A percentile compares a stretch with the other conserved stretches of the same genome.
Conservation (phyloP, 2,329 filamentous ascomycete species). For the Coniochaeta sp. region DNA sequence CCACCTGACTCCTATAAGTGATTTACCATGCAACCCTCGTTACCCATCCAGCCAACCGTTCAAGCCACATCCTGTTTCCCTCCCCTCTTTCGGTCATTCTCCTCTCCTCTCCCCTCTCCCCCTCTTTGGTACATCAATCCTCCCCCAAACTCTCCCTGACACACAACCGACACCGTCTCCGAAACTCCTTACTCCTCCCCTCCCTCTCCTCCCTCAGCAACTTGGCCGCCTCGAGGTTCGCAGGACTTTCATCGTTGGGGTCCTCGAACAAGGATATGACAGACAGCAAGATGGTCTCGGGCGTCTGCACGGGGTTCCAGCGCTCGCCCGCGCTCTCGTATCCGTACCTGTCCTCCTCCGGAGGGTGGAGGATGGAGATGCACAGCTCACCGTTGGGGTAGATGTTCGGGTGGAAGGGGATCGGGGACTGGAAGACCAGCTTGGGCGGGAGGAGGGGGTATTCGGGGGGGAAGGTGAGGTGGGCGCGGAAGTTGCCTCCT, state of each 20-base stretch:
- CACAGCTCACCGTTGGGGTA: conserved; percentile 84
- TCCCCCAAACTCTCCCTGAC: conserved; percentile 78
- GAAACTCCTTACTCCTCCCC: conserved; percentile 61
- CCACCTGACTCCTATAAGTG: no score
- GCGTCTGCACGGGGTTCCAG: conserved; percentile 91
- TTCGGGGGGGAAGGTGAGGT: conserved; percentile 72
- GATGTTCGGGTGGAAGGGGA: conserved; percentile 92
- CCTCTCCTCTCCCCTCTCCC: no score
- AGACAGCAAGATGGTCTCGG: conserved; percentile 86
- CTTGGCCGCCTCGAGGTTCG: conserved; percentile 88
- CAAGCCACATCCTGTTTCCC: no score
- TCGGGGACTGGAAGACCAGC: conserved; percentile 76
- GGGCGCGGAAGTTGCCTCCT: conserved; percentile 90
- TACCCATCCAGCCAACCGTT: no score
- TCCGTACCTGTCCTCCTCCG: conserved; percentile 87
- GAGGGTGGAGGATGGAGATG: conserved; percentile 94
- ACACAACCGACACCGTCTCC: conserved; percentile 68
- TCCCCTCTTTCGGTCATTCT: no score
- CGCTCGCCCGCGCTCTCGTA: conserved; percentile 88
- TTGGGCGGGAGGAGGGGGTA: conserved; percentile 87
- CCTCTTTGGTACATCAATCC: no score
- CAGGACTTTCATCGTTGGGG: conserved; percentile 92
- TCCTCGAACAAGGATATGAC: conserved; percentile 89
- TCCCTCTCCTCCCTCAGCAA: conserved; percentile 74
- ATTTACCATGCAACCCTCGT: no score